Evolutionary conservation across 192 early-diverging fungal species (phyloP).

Genomic region (Borealophlyctis nickersoniae): DNA sequence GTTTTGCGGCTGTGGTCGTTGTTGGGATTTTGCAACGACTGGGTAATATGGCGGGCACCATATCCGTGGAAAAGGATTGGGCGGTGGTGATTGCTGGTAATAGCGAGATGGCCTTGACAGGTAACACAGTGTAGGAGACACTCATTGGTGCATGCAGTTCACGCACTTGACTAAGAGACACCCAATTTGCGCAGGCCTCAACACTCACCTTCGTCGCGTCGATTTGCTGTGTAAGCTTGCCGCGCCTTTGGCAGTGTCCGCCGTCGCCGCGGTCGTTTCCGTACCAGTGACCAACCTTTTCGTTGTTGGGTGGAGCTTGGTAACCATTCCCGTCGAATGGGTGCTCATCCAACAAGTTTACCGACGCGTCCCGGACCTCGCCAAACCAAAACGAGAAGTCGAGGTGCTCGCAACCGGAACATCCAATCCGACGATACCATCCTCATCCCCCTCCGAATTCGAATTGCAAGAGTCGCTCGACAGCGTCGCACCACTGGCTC

Average conservation of each 20-base stretch:
- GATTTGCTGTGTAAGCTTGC: conserved; percentile 43
- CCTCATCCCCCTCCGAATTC: no score
- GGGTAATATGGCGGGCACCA: conserved; percentile 33
- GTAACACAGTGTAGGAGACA: neutral
- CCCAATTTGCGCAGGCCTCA: conserved; percentile 13
- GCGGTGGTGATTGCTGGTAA: conserved; percentile 29
- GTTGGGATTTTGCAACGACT: conserved; percentile 29
- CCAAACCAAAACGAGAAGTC: neutral
- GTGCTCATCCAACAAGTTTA: conserved; percentile 21
- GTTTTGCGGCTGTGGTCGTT: conserved; percentile 11
- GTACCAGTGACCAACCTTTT: conserved; percentile 29
- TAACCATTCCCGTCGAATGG: conserved; percentile 31
- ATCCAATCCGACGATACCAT: neutral
- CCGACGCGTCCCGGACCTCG: conserved; percentile 16
- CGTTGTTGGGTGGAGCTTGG: conserved; percentile 18
- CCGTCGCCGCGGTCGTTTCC: conserved; percentile 17
- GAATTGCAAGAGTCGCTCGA: no score
- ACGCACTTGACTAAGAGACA: neutral
- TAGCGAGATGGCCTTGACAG: neutral
- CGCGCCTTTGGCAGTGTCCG: conserved; percentile 38
- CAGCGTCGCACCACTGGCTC: no score
- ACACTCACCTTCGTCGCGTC: conserved; percentile 34
- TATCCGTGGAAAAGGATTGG: conserved; percentile 46
- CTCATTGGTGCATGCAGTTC: neutral
- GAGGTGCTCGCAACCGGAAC: neutral